These are phyloP conservation scores for Plasmodium reichenowi DNA, from an alignment of 169 alveolate species.

Conservation along the genomic window DNA sequence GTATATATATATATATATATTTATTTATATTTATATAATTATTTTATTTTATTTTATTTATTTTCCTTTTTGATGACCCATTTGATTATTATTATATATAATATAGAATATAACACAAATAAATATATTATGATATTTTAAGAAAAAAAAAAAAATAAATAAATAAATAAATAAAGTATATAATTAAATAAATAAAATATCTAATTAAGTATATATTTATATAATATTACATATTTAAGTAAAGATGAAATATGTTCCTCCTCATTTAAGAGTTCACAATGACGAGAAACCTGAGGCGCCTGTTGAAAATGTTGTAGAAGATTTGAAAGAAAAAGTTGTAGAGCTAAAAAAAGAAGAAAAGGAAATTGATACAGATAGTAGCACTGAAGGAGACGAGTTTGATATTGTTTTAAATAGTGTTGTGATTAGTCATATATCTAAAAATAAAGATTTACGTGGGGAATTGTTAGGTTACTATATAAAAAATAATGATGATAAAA, in stretches of 20 bases:
- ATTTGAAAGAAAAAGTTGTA: constrained; percentile 21
- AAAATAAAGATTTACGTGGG: constrained; percentile 72
- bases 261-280: constrained; percentile 36
- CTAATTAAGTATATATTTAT: neutral
- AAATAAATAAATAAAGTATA: too few relatives aligned
- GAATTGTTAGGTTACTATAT: constrained; percentile 70
- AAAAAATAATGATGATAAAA: constrained; percentile 31
- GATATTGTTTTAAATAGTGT: constrained; percentile 72
- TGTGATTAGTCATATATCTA: constrained; percentile 60
- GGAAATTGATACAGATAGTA: constrained; percentile 36
- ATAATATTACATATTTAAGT: neutral
- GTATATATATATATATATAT: too few relatives aligned
- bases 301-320: constrained; percentile 8
- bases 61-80: too few relatives aligned
- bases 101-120: too few relatives aligned
- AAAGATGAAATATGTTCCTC: constrained; percentile 75
- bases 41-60: too few relatives aligned
- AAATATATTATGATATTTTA: too few relatives aligned
- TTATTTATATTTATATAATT: too few relatives aligned
- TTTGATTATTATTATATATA: too few relatives aligned
- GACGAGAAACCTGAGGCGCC: constrained; percentile 50
- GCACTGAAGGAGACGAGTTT: constrained; percentile 66
- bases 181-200: too few relatives aligned
- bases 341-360: constrained; percentile 30
- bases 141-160: too few relatives aligned